Evolutionary conservation across 371 early-diverging fungal species (phyloP).

Genomic region (Rhizopus microsporus): DNA sequence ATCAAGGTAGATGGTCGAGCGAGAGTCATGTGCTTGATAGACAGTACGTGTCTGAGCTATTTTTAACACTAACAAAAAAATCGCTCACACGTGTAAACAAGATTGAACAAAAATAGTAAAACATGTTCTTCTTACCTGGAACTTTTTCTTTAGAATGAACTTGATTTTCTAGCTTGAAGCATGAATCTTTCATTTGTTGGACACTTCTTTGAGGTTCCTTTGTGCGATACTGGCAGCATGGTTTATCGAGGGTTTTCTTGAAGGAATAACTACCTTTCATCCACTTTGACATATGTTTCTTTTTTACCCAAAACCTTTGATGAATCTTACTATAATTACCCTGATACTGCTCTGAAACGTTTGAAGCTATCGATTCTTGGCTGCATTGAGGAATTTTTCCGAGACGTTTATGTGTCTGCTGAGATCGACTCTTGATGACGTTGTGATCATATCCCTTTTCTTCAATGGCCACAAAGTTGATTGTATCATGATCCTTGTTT

Average conservation of each 20-base stretch:
- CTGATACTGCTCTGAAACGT: neutral
- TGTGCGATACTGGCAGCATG: slow-evolving; percentile 10
- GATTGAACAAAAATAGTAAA: neutral
- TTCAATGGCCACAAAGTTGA: slow-evolving; percentile 7
- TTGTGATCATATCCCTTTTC: slow-evolving; percentile 12
- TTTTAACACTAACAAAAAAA: slow-evolving; percentile 16
- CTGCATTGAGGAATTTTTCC: slow-evolving; percentile 14
- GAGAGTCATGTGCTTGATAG: slow-evolving; percentile 8
- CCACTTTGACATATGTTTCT: slow-evolving; percentile 10
- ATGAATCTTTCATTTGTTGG: slow-evolving; percentile 4
- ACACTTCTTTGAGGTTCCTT: slow-evolving; percentile 1
- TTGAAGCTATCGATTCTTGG: neutral
- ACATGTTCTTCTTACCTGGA: slow-evolving; percentile 17
- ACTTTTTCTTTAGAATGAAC: slow-evolving; percentile 2
- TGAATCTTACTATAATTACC: slow-evolving; percentile 2
- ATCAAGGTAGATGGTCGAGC: slow-evolving; percentile 17
- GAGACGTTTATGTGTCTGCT: slow-evolving; percentile 4
- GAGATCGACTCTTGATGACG: neutral
- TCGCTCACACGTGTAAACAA: neutral
- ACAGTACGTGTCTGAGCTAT: slow-evolving; percentile 18
- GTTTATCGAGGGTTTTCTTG: neutral
- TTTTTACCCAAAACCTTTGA: slow-evolving; percentile 21
- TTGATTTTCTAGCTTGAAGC: slow-evolving; percentile 5
- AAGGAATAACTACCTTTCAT: slow-evolving; percentile 11
- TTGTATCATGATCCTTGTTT: neutral